Base-by-base conservation (phyloP, 352 stramenopile genomes). In the Thalassiosira mediterranea region DNA sequence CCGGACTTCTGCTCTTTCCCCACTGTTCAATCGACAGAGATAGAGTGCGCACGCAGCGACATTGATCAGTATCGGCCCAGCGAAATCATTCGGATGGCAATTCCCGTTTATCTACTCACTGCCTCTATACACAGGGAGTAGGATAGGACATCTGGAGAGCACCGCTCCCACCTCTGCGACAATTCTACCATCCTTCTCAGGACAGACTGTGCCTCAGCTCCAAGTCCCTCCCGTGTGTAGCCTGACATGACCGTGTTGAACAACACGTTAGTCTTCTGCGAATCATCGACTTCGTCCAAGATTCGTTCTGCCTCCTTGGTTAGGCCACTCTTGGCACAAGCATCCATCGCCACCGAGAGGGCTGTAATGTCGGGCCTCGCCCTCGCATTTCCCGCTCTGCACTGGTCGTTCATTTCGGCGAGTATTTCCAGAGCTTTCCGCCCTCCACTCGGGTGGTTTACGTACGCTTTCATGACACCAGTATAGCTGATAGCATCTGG, bases 401-500 rank as follows among this genome's bases (percentile, higher is more conserved):
- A 77, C 73, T 82, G 59, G 29, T 73, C 19, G 5, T 74, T 63
- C 73, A 82, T 82, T 69, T 82, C 66, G 19, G 62, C 21, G n/a
- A 81, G 56, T 57, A 81, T 37, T 15, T 63, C 28, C 3, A 81
- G 67, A 3, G 66, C 65, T 51, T 74, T 77, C 26, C 65, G 23
- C 19, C 73, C 73, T 5, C 73, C 73, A 60, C 65, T 7, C 31
- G 73, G 66, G 21, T 52, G 62, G 25, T 72, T 63, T 28, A 77
- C 61, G 32, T 77, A 74, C 11, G 73, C 49, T 61, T 82, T 82
- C 54, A 82, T 82, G 10, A 77, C 59, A 15, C 25, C 64, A 19
- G 66, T 82, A 31, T 76, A 82, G 21, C 44, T 77, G 15, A 82
- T 82, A 5, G 72, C 73, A 65, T 82, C 67, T 63, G 11, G 3